Evolutionary conservation across 2,329 filamentous ascomycete genomes (phyloP).

Genomic region (Paecilomyces variotii): DNA sequence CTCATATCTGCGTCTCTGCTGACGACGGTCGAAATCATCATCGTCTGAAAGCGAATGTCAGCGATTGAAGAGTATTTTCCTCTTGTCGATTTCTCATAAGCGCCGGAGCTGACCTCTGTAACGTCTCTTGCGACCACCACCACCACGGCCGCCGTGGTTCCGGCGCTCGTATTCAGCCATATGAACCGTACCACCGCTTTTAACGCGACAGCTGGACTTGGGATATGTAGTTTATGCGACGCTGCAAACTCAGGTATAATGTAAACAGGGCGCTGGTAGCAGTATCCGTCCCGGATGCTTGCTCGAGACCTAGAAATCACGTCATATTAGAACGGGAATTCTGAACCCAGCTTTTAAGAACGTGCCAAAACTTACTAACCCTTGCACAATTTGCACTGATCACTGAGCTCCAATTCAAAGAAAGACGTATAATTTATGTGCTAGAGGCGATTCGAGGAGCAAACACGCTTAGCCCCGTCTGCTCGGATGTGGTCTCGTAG

Average conservation of each 20-base stretch:
- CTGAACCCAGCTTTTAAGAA: not conserved
- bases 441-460: not conserved
- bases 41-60: constrained; percentile 51
- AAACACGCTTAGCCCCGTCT: not conserved
- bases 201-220: not conserved
- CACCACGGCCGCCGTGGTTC: constrained; percentile 42
- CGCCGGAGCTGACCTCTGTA: constrained; percentile 57
- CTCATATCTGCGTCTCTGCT: constrained; percentile 66
- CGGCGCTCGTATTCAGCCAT: constrained; percentile 53
- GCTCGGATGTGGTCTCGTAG: not conserved
- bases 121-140: constrained; percentile 59
- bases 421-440: not conserved
- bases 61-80: constrained; percentile 4
- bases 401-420: not conserved
- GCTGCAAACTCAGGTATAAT: not conserved
- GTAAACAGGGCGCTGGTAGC: not conserved
- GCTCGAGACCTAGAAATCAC: not conserved
- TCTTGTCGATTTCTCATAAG: not conserved
- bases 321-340: constrained; percentile 1
- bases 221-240: not conserved
- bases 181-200: constrained; percentile 4
- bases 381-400: not conserved
- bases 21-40: constrained; percentile 65
- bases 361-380: not conserved
- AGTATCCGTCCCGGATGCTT: not conserved